These are phyloP conservation scores for Hypoxylon sp. DNA, from an alignment of 2,329 filamentous ascomycete genomes.

Conservation along the genomic window DNA sequence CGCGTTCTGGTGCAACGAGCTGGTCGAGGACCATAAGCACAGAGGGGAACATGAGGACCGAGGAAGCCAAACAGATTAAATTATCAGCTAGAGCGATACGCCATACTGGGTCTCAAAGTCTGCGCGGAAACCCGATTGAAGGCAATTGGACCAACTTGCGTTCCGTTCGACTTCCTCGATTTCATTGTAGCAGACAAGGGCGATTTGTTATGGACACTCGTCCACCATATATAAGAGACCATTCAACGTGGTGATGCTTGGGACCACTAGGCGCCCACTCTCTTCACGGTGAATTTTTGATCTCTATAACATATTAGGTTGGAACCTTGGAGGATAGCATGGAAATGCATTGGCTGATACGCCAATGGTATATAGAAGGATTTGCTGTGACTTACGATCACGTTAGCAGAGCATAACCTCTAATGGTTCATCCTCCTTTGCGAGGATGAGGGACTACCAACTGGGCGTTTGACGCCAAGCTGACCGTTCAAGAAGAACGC, in stretches of 20 bases:
- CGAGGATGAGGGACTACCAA: background rate
- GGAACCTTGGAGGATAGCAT: background rate
- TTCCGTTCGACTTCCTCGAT: background rate
- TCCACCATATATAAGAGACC: background rate
- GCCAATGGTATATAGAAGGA: background rate
- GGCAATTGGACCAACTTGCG: background rate
- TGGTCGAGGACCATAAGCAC: background rate
- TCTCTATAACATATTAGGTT: background rate
- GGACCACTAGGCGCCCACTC: background rate
- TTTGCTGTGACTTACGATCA: conserved; percentile 9
- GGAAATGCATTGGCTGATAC: background rate
- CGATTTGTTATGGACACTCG: background rate
- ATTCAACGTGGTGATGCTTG: background rate
- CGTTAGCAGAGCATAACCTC: background rate
- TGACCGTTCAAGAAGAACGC: background rate
- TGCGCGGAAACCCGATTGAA: background rate
- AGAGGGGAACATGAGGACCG: conserved; percentile 3
- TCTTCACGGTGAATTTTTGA: background rate
- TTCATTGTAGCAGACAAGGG: background rate
- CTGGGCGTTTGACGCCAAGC: background rate
- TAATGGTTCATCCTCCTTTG: background rate
- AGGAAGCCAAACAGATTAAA: background rate
- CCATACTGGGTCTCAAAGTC: background rate
- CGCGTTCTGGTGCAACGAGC: conserved; percentile 25
- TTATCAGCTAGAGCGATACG: background rate